Evolutionary conservation across 352 stramenopile species (phyloP), one percentile per base, ranked within the genome.

Genomic region (Pythium angustatum): DNA sequence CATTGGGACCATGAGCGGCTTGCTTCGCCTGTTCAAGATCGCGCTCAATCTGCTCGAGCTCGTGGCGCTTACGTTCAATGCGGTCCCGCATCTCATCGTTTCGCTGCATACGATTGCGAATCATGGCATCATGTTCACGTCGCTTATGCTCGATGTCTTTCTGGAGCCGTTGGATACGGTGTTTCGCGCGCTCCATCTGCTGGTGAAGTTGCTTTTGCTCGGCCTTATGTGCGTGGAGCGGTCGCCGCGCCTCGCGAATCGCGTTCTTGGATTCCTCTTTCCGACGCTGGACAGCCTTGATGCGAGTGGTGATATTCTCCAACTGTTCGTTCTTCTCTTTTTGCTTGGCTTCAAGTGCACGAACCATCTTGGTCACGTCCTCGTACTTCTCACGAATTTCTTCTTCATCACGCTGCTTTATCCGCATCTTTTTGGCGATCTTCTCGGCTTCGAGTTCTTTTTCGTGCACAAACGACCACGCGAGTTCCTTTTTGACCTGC

Each of bases 401-500:
- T 0, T 70, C 62, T 14, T 77, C 77, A 14, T 88, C 73, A 19
- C 60, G 59, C 60, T 88, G 69, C 54, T 86, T 87, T 2, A 76
- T 73, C 33, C 61, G 70, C 71, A 87, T 81, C 55, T 85, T 89
- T 52, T 78, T 87, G 8, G 72, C 73, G 31, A 81, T 71, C 30
- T 85, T 81, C 6, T 71, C 62, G 19, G 73, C 80, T 45, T 80
- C 49, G 0, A 71, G 21, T 45, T 94, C 83, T 41, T 91, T 89
- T 52, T 87, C 80, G 15, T 71, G 68, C 9, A 94, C 85, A 71
- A 94, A 93, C 10, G 82, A 94, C 85, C 85, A 94, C 19, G 82
- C 85, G 2, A 94, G 68, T 47, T 85, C 80, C 26, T 91, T 91
- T 56, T 93, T 93, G 0, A 94, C 69, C 22, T 85, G 70, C 21